Evolutionary conservation across 305 asterid species (phyloP).

Genomic region (Fraxinus dipetala): DNA sequence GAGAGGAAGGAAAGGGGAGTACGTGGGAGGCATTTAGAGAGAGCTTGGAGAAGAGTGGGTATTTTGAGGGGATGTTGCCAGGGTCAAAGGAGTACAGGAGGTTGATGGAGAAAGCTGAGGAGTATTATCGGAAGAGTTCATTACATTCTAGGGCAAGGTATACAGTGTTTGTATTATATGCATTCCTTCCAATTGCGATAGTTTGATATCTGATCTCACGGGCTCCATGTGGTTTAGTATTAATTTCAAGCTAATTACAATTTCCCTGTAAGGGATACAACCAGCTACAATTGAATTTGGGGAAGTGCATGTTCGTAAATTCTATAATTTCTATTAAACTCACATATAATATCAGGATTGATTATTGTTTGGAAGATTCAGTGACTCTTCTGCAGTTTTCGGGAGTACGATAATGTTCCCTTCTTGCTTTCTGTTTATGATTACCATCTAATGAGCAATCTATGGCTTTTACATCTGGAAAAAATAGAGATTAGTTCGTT

Average conservation of each 20-base stretch:
- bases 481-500: not conserved
- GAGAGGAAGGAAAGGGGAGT: constrained; percentile 87
- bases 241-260: not conserved
- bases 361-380: constrained; percentile 13
- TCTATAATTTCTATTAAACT: not conserved
- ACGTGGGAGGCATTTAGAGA: constrained; percentile 77
- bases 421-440: not conserved
- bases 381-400: not conserved
- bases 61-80: constrained; percentile 70
- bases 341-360: not conserved
- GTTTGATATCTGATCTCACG: constrained; percentile 10
- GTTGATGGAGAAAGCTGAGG: constrained; percentile 73
- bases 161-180: not conserved
- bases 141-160: constrained; percentile 63
- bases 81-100: constrained; percentile 80
- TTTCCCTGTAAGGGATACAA: not conserved
- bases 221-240: not conserved
- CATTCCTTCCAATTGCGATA: not conserved
- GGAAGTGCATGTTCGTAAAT: constrained; percentile 5
- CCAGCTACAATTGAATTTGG: not conserved
- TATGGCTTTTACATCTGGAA: not conserved
- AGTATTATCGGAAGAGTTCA: constrained; percentile 57
- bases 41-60: constrained; percentile 66
- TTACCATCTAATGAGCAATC: not conserved
- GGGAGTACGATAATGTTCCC: not conserved